A percentile compares a stretch with the other conserved stretches of the same genome.
Evolutionary conservation across 352 stramenopile species (phyloP).

Genomic region (Albugo candida): DNA sequence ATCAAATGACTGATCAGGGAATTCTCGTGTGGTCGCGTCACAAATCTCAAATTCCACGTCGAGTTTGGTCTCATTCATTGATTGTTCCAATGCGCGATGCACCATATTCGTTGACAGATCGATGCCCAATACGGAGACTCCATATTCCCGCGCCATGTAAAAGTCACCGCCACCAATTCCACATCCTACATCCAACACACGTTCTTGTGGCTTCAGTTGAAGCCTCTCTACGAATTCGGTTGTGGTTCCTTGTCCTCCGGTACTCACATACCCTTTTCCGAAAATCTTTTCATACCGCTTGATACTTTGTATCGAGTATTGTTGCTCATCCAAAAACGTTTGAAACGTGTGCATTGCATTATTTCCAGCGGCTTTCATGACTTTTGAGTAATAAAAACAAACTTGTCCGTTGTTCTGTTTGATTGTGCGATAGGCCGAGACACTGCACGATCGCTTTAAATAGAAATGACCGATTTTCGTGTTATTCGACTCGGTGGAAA

Average conservation of each 20-base stretch:
- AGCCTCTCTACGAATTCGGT: constrained; percentile 54
- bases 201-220: constrained; percentile 28
- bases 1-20: constrained; percentile 36
- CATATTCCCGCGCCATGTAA: constrained; percentile 82
- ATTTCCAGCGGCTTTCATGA: constrained; percentile 17
- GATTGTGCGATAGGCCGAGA: constrained; percentile 42
- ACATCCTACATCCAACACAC: constrained; percentile 80
- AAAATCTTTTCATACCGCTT: constrained; percentile 63
- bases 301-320: constrained; percentile 53
- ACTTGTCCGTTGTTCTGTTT: constrained; percentile 75
- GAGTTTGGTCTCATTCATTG: constrained; percentile 20
- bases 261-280: constrained; percentile 47
- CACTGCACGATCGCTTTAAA: constrained; percentile 41
- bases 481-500: constrained; percentile 19
- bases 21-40: constrained; percentile 37
- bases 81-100: constrained; percentile 39
- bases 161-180: constrained; percentile 80
- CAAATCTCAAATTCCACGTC: constrained; percentile 60
- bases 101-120: constrained; percentile 65
- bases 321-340: constrained; percentile 47
- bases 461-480: constrained; percentile 25
- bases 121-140: constrained; percentile 48
- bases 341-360: constrained; percentile 32
- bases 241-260: constrained; percentile 35
- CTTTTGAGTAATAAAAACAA: constrained; percentile 48